Percentiles rank a stretch among this genome's conserved stretches.
Conservation (phyloP, 495 filamentous ascomycete genomes). For the Penicillium paradoxum region DNA sequence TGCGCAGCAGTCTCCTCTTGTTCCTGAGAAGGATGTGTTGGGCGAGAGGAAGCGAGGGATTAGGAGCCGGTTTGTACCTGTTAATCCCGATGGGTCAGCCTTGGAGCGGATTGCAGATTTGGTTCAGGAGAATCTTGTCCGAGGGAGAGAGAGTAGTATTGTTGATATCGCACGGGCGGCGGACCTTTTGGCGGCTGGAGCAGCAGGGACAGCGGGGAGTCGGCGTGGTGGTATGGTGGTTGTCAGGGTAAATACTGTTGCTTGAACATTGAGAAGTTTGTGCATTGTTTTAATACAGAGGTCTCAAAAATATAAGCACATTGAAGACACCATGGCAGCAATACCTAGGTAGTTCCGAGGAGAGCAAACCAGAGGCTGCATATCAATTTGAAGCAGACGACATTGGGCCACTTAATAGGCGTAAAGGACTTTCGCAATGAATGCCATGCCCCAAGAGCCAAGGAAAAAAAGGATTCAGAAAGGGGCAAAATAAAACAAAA, state of each 20-base stretch:
- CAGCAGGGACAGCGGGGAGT: slow-evolving; percentile 23
- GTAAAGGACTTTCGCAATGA: neutral
- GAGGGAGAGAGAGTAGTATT: slow-evolving; percentile 28
- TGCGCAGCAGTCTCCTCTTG: slow-evolving; percentile 10
- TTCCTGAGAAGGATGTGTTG: slow-evolving; percentile 13
- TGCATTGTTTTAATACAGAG: slow-evolving; percentile 1
- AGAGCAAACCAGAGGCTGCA: neutral
- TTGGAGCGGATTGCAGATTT: slow-evolving; percentile 29
- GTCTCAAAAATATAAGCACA: neutral
- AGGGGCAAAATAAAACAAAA: slow-evolving; percentile 14
- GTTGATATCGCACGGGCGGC: slow-evolving; percentile 30
- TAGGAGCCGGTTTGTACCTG: slow-evolving; percentile 34
- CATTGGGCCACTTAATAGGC: neutral
- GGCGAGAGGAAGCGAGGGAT: slow-evolving; percentile 23
- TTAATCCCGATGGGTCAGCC: slow-evolving; percentile 32
- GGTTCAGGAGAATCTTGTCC: slow-evolving; percentile 30
- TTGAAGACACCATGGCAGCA: neutral
- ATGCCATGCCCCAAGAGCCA: neutral
- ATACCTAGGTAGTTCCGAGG: neutral
- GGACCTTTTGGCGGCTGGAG: slow-evolving; percentile 26
- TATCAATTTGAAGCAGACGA: neutral
- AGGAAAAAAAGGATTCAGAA: neutral
- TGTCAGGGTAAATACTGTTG: slow-evolving; percentile 11
- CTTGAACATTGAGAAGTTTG: neutral
- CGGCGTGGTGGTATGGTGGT: slow-evolving; percentile 33